Evolutionary conservation across 495 filamentous ascomycete species (phyloP), one percentile per base, ranked within the genome.

Genomic region (Antarctomyces pellizariae): DNA sequence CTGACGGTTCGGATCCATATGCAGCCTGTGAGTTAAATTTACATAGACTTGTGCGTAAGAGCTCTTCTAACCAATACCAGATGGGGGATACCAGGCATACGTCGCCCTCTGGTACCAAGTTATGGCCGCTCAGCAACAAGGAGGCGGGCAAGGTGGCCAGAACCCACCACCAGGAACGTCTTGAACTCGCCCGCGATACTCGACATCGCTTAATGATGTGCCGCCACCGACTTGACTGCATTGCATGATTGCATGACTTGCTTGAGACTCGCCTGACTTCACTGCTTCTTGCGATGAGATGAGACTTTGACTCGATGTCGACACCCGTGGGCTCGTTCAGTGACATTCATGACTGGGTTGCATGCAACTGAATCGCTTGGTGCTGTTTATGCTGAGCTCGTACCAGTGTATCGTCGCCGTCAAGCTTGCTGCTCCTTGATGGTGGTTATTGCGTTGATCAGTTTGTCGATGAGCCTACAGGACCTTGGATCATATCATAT

Each of bases 21-120:
- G 69, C 69, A 17, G 47, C 54, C 11, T 75, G 53, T 57, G 41
- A 44, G 51, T 44, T 18, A n/a, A 7, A 13, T 29, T 18, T 16
- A 18, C 3, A 15, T n/a, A n/a, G n/a, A n/a, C 20, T 23, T 23
- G 36, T 41, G 15, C 33, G 32, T 7, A n/a, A 21, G 12, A 26
- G 15, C 10, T 13, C 4, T 31, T 22, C 31, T 38, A 27, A 41
- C 34, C 13, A 15, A n/a, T 14, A n/a, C 3, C 28, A 57, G 53
- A 64, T 45, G 69, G 69, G 19, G 69, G 69, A 25, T 71, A 72
- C 39, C 47, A 69, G 27, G 56, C 56, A 26, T 71, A 71, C 37
- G 33, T 62, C 6, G 58, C 64, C n/a, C 46, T 70, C 30, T 75
- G 67, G 65, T 71, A 71, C 43, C 56, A 62, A 25, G 52, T 54